Evolutionary conservation across 73 alveolate genomes (phyloP).

Genomic region (Blepharisma japonicum): DNA sequence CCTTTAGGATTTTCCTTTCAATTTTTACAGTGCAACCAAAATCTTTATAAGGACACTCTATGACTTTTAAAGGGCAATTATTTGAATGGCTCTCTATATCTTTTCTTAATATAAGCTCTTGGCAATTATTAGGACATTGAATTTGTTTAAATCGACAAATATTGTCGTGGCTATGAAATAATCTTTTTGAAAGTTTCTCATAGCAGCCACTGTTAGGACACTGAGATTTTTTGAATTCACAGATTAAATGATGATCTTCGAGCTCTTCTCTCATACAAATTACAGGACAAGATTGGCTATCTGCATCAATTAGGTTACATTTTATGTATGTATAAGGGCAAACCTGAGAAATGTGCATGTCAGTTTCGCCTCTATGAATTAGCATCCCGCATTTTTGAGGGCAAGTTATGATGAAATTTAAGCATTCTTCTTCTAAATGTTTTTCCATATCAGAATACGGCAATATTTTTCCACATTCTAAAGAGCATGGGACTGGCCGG

Average conservation of each 20-base stretch:
- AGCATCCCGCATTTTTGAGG: constrained; percentile 57
- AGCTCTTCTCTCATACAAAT: constrained; percentile 1
- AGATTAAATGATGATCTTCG: background rate
- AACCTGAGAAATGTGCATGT: constrained; percentile 51
- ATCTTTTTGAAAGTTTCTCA: background rate
- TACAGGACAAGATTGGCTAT: background rate
- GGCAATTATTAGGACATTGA: background rate
- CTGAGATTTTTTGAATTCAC: background rate
- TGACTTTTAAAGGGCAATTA: constrained; percentile 47
- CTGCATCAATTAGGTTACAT: constrained; percentile 32
- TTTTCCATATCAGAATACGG: constrained; percentile 53
- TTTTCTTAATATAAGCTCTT: background rate
- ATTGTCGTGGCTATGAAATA: background rate
- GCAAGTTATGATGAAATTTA: constrained; percentile 56
- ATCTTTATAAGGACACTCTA: constrained; percentile 69
- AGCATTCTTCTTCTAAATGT: constrained; percentile 58
- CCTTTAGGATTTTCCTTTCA: constrained; percentile 54
- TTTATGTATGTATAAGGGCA: constrained; percentile 74
- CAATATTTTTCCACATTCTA: constrained; percentile 43
- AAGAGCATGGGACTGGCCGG: constrained; percentile 50
- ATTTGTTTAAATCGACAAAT: background rate
- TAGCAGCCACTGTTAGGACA: background rate
- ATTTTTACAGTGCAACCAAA: constrained; percentile 75
- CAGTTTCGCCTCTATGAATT: constrained; percentile 73
- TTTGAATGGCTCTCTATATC: constrained; percentile 47